Base-by-base conservation (phyloP, 202 grass and related monocot genomes). In the Carex sylvatica region DNA sequence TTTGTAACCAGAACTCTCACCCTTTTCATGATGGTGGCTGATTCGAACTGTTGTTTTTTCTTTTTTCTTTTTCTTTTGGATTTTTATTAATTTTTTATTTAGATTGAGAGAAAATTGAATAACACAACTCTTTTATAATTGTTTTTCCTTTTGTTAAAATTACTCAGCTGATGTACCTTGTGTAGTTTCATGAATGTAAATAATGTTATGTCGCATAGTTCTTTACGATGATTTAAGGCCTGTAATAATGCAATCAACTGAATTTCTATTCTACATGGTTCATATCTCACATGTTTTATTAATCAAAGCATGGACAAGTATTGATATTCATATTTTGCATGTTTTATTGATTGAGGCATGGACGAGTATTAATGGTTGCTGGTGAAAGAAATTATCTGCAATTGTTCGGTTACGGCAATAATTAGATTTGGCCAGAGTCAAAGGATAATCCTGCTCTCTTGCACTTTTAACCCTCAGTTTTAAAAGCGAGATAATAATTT, bases 51-150 rank as follows among this genome's bases (percentile, higher is more conserved):
- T 77, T 59, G 4, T 15, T 70, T 70, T 33, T 67, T 74, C 24
- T 76, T 55, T 26, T 82, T 53, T 53, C 16, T 26, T 82, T 33
- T 53, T 16, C 12, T 11, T 80, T 80, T 80, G 18, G 33, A 23
- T 14, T 82, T 81, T 54, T 82, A 67, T 82, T 81, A 64, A 64
- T 63, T 81, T 65, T 66, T 81, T 81, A 63, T 67, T 68, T 64
- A 82, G 22, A 82, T 56, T 54, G 47, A 60, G 61, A 82, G 46
- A 82, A 82, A 61, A 55, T 82, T 70, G 44, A 81, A 70, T 82
- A 36, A 82, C 79, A 51, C 54, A 82, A 54, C 79, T 63, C 44
- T 65, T 61, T 70, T 49, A 28, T 82, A 53, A 82, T 82, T 65
- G 6, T 2, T 47, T 26, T 31, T 47, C 2, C 38, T 55, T 38